Evolutionary conservation across 164 flowering plant species (phyloP), one percentile per base, ranked within the genome.

Genomic region (Umbellularia californica): DNA sequence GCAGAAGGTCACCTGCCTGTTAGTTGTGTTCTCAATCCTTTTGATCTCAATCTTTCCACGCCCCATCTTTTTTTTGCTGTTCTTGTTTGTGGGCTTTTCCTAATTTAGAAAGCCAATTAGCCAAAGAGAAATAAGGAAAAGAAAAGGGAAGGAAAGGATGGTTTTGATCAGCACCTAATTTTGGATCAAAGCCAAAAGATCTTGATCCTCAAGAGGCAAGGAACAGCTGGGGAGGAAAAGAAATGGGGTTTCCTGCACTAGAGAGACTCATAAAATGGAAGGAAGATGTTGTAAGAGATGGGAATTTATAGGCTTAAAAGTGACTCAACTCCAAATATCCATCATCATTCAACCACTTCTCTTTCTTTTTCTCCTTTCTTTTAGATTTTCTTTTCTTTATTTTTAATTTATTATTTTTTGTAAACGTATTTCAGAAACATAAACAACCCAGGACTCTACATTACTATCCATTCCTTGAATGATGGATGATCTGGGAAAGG

Each of bases 11-110:
- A 91, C 95, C 76, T 91, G 95, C 3, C 93, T 83, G 70, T 89
- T 91, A 0, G 95, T 91, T 0, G 93, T 89, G 89, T 89, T 91
- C 75, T 91, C 95, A 77, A 91, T 91, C 84, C 93, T 79, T 81
- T 91, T 89, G 84, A 91, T 91, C 84, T 88, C 93, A 66, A 91
- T 89, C 86, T 91, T 89, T 71, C 95, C 93, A 72, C 92, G 84
- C 3, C 90, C 90, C 76, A 82, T 76, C 74, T 81, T 87, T 75
- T 81, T 81, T 83, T 12, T 83, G 78, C 75, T 73, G 41, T 58
- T n/a, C 9, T 28, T 28, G 24, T 12, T 23, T 35, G 47, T 14
- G 14, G 35, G 35, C 33, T 28, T 30, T 66, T 41, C 50, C 69
- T 20, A 66, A 66, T 66, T 66, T n/a, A 27, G 69, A 66, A 30